Percentiles rank a stretch among this genome's conserved stretches.
These are phyloP conservation scores for Tulasnella sp. DNA, from an alignment of 768 basidiomycete genomes.

Conservation along the genomic window DNA sequence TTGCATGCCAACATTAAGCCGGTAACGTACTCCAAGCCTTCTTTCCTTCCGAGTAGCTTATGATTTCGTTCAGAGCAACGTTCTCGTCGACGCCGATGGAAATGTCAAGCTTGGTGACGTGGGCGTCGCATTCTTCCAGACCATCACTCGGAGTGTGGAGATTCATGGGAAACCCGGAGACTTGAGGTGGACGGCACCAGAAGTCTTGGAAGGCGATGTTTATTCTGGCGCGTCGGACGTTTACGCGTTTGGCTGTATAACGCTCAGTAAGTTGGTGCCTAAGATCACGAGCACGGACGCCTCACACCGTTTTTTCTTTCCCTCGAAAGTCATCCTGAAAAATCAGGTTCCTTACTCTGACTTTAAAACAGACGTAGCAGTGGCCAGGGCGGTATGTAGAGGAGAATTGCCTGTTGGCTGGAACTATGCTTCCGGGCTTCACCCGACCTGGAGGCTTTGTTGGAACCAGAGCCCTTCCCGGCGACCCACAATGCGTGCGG, in stretches of 20 bases:
- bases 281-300: neutral
- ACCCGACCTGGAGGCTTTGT: neutral
- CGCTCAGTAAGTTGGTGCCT: neutral
- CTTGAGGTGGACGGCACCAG: neutral
- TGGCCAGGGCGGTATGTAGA: neutral
- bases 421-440: neutral
- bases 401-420: neutral
- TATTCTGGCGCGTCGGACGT: neutral
- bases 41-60: neutral
- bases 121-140: neutral
- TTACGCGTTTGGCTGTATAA: neutral
- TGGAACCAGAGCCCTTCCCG: constrained; percentile 2
- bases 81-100: neutral
- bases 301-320: neutral
- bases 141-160: neutral
- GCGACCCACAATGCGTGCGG: neutral
- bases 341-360: neutral
- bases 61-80: neutral
- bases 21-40: neutral
- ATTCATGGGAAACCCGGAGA: neutral
- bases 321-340: neutral
- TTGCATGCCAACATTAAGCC: neutral
- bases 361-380: neutral
- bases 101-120: neutral
- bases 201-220: neutral